These are phyloP conservation scores for Clonostachys sp. DNA, from an alignment of 2,329 filamentous ascomycete species.

Conservation along the genomic window DNA sequence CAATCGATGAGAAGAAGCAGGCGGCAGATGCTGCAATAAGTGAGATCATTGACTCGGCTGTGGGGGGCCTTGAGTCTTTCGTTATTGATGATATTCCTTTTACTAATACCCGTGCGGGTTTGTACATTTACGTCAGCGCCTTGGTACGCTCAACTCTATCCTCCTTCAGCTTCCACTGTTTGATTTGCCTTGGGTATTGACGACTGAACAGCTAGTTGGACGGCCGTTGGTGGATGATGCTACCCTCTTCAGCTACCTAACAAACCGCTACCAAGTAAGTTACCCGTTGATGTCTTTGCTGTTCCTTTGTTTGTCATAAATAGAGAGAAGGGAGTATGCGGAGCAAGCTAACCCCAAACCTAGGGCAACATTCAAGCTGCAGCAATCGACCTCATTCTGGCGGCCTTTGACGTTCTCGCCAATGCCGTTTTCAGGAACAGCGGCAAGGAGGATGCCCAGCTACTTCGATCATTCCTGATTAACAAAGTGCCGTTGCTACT, in stretches of 20 bases:
- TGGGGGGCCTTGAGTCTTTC: constrained; percentile 50
- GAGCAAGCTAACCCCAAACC: constrained; percentile 2
- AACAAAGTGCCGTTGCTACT: constrained; percentile 56
- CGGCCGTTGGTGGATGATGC: constrained; percentile 80
- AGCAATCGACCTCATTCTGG: constrained; percentile 77
- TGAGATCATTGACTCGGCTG: constrained; percentile 51
- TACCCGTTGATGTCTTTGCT: background rate
- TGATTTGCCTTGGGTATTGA: background rate
- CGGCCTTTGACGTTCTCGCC: constrained; percentile 84
- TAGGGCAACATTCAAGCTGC: constrained; percentile 74
- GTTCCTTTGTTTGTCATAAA: background rate
- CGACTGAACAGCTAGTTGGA: constrained; percentile 60
- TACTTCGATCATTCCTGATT: constrained; percentile 83
- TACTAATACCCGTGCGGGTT: constrained; percentile 71
- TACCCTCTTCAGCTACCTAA: constrained; percentile 72
- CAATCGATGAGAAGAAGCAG: constrained; percentile 46
- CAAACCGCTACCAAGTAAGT: constrained; percentile 75
- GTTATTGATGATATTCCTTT: constrained; percentile 61
- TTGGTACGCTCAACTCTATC: constrained; percentile 49
- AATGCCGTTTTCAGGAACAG: constrained; percentile 73
- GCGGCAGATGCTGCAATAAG: constrained; percentile 45
- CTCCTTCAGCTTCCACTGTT: background rate
- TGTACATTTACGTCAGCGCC: constrained; percentile 83
- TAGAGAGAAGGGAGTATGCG: background rate
- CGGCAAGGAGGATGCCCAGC: constrained; percentile 55